Conservation (phyloP, 2,329 filamentous ascomycete species). For the Cytospora mali region DNA sequence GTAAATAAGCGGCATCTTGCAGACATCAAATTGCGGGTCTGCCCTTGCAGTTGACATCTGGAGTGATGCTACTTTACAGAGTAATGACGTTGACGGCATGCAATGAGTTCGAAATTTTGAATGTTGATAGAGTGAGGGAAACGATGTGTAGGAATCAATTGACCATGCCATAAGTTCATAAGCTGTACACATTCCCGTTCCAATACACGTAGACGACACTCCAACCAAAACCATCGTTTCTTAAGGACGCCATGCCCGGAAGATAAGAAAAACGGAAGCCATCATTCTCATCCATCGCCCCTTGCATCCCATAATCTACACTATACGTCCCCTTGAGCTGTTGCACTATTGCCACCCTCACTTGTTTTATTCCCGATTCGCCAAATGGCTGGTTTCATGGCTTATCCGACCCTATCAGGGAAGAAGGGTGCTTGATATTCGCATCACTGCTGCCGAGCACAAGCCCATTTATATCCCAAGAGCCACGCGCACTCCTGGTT, state of each 20-base stretch:
- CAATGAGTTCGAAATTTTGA: background rate
- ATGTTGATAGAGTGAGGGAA: background rate
- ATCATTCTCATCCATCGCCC: background rate
- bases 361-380: background rate
- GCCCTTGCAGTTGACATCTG: background rate
- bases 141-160: conserved; percentile 8
- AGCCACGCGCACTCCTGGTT: conserved; percentile 29
- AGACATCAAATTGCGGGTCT: background rate
- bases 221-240: conserved; percentile 10
- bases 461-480: conserved; percentile 10
- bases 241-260: conserved; percentile 1
- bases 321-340: conserved; percentile 4
- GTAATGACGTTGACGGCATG: background rate
- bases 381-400: background rate
- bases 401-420: conserved; percentile 33
- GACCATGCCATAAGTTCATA: conserved; percentile 12
- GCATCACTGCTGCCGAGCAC: background rate
- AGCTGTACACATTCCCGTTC: conserved; percentile 10
- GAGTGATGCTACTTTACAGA: background rate
- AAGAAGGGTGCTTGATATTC: conserved; percentile 11
- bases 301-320: background rate
- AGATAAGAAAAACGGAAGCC: background rate
- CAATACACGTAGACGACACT: background rate
- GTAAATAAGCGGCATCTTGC: background rate
- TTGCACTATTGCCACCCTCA: background rate